phyloP scores from a whole-genome alignment of 1,284 basidiomycete genomes.

The Heterobasidion irregulare region DNA sequence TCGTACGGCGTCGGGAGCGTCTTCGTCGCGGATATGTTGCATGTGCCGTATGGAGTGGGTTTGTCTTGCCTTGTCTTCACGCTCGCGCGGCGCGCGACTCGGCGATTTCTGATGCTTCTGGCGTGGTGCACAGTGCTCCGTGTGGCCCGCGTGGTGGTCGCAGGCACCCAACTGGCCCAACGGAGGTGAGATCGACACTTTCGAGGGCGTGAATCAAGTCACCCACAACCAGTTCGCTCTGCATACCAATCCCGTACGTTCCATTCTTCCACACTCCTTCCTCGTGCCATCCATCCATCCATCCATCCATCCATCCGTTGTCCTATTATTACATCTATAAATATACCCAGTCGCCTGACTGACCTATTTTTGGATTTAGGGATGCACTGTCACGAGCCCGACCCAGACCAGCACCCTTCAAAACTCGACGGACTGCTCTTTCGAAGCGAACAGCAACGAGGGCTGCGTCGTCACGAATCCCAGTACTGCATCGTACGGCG shows the following conservation, averaged over 20 bases:
- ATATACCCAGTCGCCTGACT: background rate
- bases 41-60: slow-evolving; percentile 56
- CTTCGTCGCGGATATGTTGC: slow-evolving; percentile 58
- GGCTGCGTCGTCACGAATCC: slow-evolving; percentile 57
- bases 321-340: too few species aligned
- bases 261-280: too few species aligned
- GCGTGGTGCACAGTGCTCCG: slow-evolving; percentile 43
- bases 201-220: slow-evolving; percentile 11
- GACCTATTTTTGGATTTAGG: slow-evolving; percentile 17
- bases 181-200: slow-evolving; percentile 35
- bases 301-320: too few species aligned
- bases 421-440: slow-evolving; percentile 55
- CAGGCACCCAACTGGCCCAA: slow-evolving; percentile 53
- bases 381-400: slow-evolving; percentile 45
- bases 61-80: background rate
- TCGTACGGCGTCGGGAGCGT: slow-evolving; percentile 56
- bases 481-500: slow-evolving; percentile 49
- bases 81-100: background rate
- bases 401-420: slow-evolving; percentile 43
- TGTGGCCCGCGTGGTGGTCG: slow-evolving; percentile 70
- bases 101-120: background rate
- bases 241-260: slow-evolving; percentile 43
- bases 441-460: slow-evolving; percentile 42
- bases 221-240: slow-evolving; percentile 45
- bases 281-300: too few species aligned